phyloP scores from a whole-genome alignment of 2,329 filamentous ascomycete species.

The Fusarium chlamydosporum region DNA sequence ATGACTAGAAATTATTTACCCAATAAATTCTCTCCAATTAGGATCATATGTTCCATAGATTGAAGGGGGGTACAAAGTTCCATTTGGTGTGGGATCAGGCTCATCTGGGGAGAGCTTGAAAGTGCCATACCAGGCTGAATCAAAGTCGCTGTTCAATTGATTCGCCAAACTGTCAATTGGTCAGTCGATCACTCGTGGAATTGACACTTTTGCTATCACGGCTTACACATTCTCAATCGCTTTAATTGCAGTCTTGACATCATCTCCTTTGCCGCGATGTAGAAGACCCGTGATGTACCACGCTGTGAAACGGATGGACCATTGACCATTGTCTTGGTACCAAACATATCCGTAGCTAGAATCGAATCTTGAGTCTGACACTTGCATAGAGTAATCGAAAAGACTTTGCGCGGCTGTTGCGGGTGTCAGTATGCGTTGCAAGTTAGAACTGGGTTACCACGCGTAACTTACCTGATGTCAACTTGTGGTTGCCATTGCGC shows the following conservation, averaged over 20 bases:
- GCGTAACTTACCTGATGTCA: constrained; percentile 18
- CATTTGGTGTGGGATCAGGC: constrained; percentile 21
- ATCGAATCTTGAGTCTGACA: constrained; percentile 59
- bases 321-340: constrained; percentile 60
- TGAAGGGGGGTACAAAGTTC: constrained; percentile 11
- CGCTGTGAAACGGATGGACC: constrained; percentile 60
- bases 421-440: too few species aligned
- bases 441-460: accelerated
- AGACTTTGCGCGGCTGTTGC: constrained; percentile 5
- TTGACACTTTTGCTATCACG: accelerated
- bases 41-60: constrained; percentile 27
- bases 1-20: not conserved
- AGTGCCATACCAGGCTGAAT: constrained; percentile 24
- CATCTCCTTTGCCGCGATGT: constrained; percentile 4
- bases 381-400: constrained; percentile 55
- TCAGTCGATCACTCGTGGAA: accelerated
- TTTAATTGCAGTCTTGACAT: constrained; percentile 17
- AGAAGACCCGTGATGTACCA: constrained; percentile 59
- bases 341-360: constrained; percentile 59
- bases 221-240: constrained; percentile 29
- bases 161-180: constrained; percentile 2
- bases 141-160: constrained; percentile 19
- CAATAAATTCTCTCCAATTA: constrained; percentile 26
- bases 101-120: constrained; percentile 27
- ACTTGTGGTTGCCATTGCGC: constrained; percentile 19